Percentiles rank a stretch among this genome's conserved stretches.
Conservation (phyloP, 352 stramenopile species). For the Globisporangium spiculum region DNA sequence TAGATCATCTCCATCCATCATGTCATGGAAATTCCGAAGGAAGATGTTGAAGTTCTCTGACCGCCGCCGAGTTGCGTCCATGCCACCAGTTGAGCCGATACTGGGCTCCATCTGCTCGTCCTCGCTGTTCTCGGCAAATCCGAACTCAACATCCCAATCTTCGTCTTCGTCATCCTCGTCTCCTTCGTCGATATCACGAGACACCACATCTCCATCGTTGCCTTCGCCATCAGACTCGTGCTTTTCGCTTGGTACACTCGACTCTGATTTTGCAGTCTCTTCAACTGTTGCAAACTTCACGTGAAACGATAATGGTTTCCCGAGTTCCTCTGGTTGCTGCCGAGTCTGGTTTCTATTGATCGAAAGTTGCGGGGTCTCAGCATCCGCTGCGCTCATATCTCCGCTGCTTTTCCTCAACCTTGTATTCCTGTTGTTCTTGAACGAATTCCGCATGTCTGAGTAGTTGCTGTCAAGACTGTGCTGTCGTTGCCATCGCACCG, state of each 20-base stretch:
- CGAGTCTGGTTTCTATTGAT: not conserved
- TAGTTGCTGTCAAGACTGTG: conserved; percentile 29
- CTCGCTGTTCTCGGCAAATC: conserved; percentile 40
- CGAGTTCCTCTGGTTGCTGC: conserved; percentile 13
- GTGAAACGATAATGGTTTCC: conserved; percentile 15
- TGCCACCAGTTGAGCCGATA: conserved; percentile 30
- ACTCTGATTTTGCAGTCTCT: conserved; percentile 10
- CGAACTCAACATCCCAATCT: conserved; percentile 83
- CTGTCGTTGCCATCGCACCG: conserved; percentile 34
- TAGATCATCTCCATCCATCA: conserved; percentile 71
- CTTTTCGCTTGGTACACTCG: conserved; percentile 8
- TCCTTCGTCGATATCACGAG: not conserved
- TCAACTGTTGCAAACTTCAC: conserved; percentile 4
- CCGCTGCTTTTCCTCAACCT: conserved; percentile 32
- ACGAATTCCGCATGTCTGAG: conserved; percentile 21
- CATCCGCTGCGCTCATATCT: conserved; percentile 21
- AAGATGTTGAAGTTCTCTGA: conserved; percentile 86
- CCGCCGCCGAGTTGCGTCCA: conserved; percentile 57
- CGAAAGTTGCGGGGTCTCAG: conserved; percentile 3
- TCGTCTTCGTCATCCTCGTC: conserved; percentile 36
- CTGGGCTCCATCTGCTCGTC: conserved; percentile 35
- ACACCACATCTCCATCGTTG: not conserved
- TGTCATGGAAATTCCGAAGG: conserved; percentile 68
- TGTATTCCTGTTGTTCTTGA: conserved; percentile 22
- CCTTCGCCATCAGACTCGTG: not conserved